Base-by-base conservation (phyloP, 2,329 filamentous ascomycete species). In the Phialophora verrucosa region DNA sequence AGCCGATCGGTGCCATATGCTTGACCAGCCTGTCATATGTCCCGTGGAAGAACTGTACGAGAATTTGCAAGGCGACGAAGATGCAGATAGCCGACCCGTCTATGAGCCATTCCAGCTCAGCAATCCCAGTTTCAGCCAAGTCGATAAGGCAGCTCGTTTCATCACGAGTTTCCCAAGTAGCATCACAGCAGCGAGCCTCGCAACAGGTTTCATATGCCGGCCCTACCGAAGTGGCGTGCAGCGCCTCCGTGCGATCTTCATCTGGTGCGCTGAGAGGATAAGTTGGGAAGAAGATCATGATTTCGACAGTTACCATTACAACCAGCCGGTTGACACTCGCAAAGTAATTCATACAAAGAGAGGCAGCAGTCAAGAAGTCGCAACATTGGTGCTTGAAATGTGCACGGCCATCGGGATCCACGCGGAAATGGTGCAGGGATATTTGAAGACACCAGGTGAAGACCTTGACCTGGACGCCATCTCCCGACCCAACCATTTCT, bases 91-190 rank as follows among this genome's bases (percentile, higher is more conserved):
- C 1, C 84, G 90, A 70, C 90, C 93, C 0, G 89, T 99, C n/a
- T 82, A 83, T 10, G 89, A 96, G 59, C 89, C 93, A 2, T 72
- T 74, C 50, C 69, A 70, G 44, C 62, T 72, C 25, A 91, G 89
- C 14, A 91, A 97, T 77, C 88, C 93, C 58, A 97, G 94, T 76
- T 83, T 98, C 51, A 87, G 85, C 64, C 87, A 97, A 65, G 95
- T 99, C 1, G 95, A 99, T 82, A 99, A 99, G 79, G 97, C 93
- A 75, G 91, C 93, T 4, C 89, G 95, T 1, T 99, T 98, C 77
- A 86, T 98, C 69, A 91, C 88, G 74, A 92, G 87, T 71, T 83
- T 97, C 17, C 93, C 94, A 0, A 88, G 91, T 0, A 90, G 90
- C 79, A 92, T 91, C 0, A 97, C 91, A 17, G 88, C 94, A 0